Evolutionary conservation across 306 rosid genomes (phyloP).

Genomic region (Myrica gale): DNA sequence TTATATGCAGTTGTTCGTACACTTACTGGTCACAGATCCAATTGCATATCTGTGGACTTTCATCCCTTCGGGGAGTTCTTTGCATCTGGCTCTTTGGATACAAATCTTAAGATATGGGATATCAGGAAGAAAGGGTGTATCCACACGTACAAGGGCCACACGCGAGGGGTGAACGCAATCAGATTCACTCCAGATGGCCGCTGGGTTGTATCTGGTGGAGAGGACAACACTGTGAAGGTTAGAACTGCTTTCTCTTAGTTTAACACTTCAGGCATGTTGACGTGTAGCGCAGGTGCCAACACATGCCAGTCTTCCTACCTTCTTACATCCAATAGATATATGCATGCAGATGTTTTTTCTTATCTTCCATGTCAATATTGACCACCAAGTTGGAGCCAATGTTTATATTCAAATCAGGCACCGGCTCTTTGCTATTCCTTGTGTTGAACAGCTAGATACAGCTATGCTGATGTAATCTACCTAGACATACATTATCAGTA

Average conservation of each 20-base stretch:
- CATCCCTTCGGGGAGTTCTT: constrained; percentile 99
- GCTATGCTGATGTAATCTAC: not conserved
- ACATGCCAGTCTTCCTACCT: too few relatives aligned
- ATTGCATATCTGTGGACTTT: constrained; percentile 92
- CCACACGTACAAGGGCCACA: constrained; percentile 98
- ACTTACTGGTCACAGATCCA: constrained; percentile 96
- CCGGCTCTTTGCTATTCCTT: not conserved
- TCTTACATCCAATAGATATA: too few relatives aligned
- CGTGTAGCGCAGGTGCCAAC: too few relatives aligned
- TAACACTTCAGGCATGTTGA: too few relatives aligned
- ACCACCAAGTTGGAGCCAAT: not conserved
- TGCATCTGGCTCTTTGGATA: constrained; percentile 96
- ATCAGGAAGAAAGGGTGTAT: constrained; percentile 98
- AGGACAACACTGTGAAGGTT: constrained; percentile 98
- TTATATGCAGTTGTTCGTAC: constrained; percentile 85
- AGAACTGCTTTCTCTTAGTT: constrained; percentile 28
- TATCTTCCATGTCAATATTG: not conserved
- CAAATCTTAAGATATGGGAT: constrained; percentile 99
- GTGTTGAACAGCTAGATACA: not conserved
- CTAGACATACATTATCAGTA: not conserved
- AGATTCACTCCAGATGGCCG: constrained; percentile 99
- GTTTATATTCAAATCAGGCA: not conserved
- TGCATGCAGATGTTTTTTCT: not conserved
- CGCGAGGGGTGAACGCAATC: constrained; percentile 96
- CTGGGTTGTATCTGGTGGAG: constrained; percentile 99